Evolutionary conservation across 2,329 filamentous ascomycete species (phyloP).

Genomic region (Plectosphaerella plurivora): DNA sequence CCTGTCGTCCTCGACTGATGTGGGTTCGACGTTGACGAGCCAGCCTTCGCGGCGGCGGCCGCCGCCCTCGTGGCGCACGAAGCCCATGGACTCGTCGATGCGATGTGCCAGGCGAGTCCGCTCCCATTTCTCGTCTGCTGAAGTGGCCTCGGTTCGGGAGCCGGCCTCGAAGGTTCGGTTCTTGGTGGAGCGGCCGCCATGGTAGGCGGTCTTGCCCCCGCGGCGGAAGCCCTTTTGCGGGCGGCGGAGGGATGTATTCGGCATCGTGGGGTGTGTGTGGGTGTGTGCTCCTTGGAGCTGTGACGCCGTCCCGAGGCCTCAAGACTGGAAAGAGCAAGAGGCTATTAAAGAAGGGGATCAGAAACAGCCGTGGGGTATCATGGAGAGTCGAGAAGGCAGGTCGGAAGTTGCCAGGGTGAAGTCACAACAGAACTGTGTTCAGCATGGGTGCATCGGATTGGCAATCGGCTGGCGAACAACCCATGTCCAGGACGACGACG

Average conservation of each 20-base stretch:
- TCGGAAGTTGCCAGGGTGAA: not conserved
- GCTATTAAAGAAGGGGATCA: not conserved
- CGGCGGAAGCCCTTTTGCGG: slow-evolving; percentile 65
- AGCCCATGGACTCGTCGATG: slow-evolving; percentile 95
- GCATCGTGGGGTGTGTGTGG: slow-evolving; percentile 38
- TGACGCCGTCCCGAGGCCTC: not conserved
- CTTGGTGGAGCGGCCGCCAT: slow-evolving; percentile 56
- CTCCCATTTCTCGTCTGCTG: slow-evolving; percentile 89
- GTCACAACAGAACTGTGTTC: not conserved
- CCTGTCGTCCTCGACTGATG: slow-evolving; percentile 79
- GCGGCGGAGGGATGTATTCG: slow-evolving; percentile 54
- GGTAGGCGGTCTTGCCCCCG: slow-evolving; percentile 64
- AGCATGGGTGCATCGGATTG: not conserved
- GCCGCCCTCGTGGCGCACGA: slow-evolving; percentile 84
- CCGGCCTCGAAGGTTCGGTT: slow-evolving; percentile 74
- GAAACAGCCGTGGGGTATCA: slow-evolving; percentile 8
- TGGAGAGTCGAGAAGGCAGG: not conserved
- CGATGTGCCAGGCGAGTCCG: slow-evolving; percentile 74
- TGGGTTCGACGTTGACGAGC: slow-evolving; percentile 94
- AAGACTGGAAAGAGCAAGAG: not conserved
- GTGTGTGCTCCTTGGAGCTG: slow-evolving; percentile 1
- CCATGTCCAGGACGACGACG: not conserved
- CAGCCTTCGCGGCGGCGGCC: slow-evolving; percentile 80
- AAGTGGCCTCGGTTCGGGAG: slow-evolving; percentile 77
- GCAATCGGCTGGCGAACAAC: not conserved